phyloP scores from a whole-genome alignment of 2,329 filamentous ascomycete species.

The Aspergillus terreus region DNA sequence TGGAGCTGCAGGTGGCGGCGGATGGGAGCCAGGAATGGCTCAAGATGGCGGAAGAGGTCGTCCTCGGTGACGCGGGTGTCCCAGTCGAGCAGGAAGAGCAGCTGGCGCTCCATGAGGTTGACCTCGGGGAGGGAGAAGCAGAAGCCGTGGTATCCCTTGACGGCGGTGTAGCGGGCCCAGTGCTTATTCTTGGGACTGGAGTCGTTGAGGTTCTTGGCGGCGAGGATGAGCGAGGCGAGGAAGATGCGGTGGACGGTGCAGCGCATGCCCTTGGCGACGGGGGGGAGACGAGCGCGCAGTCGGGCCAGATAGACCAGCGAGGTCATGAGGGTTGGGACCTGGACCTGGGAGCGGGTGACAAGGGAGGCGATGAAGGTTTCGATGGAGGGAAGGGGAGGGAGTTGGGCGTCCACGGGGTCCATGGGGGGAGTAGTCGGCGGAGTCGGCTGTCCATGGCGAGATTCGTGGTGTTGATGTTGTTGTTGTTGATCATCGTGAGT shows the following conservation, averaged over 20 bases:
- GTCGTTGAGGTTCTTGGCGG: conserved; percentile 98
- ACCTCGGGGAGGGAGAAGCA: conserved; percentile 94
- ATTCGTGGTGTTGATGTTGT: conserved; percentile 7
- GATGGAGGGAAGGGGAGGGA: conserved; percentile 65
- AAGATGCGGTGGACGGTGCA: conserved; percentile 99
- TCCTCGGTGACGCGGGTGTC: conserved; percentile 80
- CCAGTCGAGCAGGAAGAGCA: conserved; percentile 92
- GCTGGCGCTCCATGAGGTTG: conserved; percentile 99
- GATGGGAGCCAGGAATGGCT: conserved; percentile 83
- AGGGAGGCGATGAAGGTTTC: conserved; percentile 90
- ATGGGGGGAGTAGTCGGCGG: conserved; percentile 59
- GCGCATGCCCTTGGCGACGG: conserved; percentile 90
- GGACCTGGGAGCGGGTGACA: conserved; percentile 88
- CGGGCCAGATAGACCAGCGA: conserved; percentile 89
- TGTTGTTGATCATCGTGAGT: conserved; percentile 23
- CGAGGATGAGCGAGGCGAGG: conserved; percentile 61
- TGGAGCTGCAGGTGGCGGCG: conserved; percentile 56
- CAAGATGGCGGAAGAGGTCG: conserved; percentile 82
- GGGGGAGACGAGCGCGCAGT: conserved; percentile 78
- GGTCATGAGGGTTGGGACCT: conserved; percentile 96
- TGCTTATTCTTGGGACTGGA: conserved; percentile 99
- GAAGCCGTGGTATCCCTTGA: conserved; percentile 70
- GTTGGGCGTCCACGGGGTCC: conserved; percentile 32
- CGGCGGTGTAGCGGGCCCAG: conserved; percentile 89
- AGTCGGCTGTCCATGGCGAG: conserved; percentile 52